Evolutionary conservation across 805 yeast species (phyloP).

Genomic region (Starmerella vaccinii): DNA sequence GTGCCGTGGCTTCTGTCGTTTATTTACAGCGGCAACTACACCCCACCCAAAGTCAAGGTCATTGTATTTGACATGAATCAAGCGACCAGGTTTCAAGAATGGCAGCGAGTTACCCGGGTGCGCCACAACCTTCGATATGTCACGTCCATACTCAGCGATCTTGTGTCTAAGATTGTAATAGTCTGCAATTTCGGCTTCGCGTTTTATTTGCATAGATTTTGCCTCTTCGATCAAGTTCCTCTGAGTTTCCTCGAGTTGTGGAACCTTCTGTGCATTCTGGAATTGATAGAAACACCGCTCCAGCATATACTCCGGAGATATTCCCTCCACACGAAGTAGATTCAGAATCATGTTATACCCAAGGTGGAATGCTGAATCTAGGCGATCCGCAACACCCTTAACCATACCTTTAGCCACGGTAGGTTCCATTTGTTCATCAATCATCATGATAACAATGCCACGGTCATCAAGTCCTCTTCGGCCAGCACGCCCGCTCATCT

Average conservation of each 20-base stretch:
- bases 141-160: constrained; percentile 57
- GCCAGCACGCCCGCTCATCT: constrained; percentile 99
- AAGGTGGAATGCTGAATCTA: constrained; percentile 94
- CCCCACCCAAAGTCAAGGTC: constrained; percentile 90
- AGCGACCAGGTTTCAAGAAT: constrained; percentile 81
- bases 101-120: constrained; percentile 83
- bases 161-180: constrained; percentile 74
- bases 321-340: constrained; percentile 93
- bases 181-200: constrained; percentile 63
- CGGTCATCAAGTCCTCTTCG: constrained; percentile 99
- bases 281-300: constrained; percentile 91
- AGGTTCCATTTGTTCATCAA: constrained; percentile 99
- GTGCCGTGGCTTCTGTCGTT: constrained; percentile 45
- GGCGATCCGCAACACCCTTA: constrained; percentile 94
- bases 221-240: constrained; percentile 43
- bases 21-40: constrained; percentile 64
- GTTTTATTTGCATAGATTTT: constrained; percentile 50
- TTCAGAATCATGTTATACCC: constrained; percentile 96
- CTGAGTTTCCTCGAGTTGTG: constrained; percentile 61
- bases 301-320: constrained; percentile 94
- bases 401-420: constrained; percentile 99
- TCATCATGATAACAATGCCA: constrained; percentile 98
- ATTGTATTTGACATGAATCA: constrained; percentile 52
- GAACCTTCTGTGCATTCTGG: constrained; percentile 86
- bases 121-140: constrained; percentile 68